Evolutionary conservation across 2,329 filamentous ascomycete species (phyloP).

Genomic region (Hymenoscyphus occultus): DNA sequence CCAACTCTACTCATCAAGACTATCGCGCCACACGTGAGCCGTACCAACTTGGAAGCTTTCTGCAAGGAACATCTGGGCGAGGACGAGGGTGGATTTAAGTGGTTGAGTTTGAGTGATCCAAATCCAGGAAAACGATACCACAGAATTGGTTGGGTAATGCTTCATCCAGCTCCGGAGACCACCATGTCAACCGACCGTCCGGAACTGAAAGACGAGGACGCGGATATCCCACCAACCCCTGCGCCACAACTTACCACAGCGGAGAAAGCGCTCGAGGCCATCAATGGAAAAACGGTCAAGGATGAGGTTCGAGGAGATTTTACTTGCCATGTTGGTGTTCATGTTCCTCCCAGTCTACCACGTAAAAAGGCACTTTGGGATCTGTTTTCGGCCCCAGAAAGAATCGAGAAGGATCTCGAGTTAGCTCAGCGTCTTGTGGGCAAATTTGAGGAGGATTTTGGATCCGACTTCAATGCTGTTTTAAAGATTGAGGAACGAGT

Average conservation of each 20-base stretch:
- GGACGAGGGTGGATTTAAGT: conserved; percentile 87
- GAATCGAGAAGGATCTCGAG: conserved; percentile 84
- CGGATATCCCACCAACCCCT: conserved; percentile 49
- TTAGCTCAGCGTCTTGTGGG: conserved; percentile 78
- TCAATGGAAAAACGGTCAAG: conserved; percentile 96
- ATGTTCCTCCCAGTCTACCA: conserved; percentile 80
- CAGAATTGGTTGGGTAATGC: conserved; percentile 96
- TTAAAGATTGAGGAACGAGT: conserved; percentile 83
- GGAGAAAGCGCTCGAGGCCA: conserved; percentile 85
- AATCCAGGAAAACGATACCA: conserved; percentile 97
- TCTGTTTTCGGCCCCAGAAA: conserved; percentile 88
- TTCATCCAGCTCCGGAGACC: conserved; percentile 74
- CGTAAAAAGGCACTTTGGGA: conserved; percentile 97
- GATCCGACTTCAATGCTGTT: conserved; percentile 71
- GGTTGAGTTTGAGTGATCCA: conserved; percentile 91
- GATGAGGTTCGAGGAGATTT: conserved; percentile 94
- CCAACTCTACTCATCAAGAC: conserved; percentile 97
- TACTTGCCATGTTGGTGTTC: conserved; percentile 93
- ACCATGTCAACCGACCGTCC: conserved; percentile 63
- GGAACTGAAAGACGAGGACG: conserved; percentile 66
- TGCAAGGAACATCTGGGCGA: conserved; percentile 93
- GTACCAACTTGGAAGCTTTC: conserved; percentile 88
- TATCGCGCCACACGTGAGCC: conserved; percentile 91
- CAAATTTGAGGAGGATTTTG: conserved; percentile 83
- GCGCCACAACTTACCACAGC: conserved; percentile 56